Conservation (phyloP, 2,329 filamentous ascomycete species). For the Aspergillus pseudotamarii region DNA sequence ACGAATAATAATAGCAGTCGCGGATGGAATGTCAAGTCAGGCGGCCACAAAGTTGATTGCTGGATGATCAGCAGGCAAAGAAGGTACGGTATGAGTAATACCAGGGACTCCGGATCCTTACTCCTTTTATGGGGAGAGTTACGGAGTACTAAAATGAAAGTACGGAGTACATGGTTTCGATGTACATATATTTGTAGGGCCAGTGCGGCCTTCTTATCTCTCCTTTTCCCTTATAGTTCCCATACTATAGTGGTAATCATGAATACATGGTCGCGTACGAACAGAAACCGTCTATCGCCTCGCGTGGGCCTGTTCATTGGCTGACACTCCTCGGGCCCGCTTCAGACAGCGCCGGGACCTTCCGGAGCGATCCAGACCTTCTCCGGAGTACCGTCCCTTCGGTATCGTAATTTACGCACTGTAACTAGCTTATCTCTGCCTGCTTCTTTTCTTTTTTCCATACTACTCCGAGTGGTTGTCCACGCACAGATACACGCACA, state of each 20-base stretch:
- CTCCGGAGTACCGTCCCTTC: conserved; percentile 3
- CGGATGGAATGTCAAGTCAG: conserved; percentile 21
- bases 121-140: conserved; percentile 2
- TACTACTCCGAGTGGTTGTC: neutral
- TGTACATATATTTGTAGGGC: neutral
- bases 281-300: conserved; percentile 9
- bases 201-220: conserved; percentile 16
- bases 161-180: neutral
- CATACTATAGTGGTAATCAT: conserved; percentile 4
- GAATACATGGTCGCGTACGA: conserved; percentile 11
- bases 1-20: conserved; percentile 12
- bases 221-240: neutral
- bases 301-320: conserved; percentile 26
- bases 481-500: neutral
- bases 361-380: conserved; percentile 16
- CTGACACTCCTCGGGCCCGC: conserved; percentile 8
- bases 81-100: conserved; percentile 8
- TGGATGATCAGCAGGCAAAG: conserved; percentile 7
- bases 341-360: conserved; percentile 18
- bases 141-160: neutral
- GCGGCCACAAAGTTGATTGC: conserved; percentile 10
- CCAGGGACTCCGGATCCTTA: neutral
- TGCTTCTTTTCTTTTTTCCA: neutral
- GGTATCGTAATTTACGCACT: conserved; percentile 4
- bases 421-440: conserved; percentile 3